Percentiles rank a stretch among this genome's conserved stretches.
These are phyloP conservation scores for Tuctoria greenei DNA, from an alignment of 176 grass and related monocot species.

Conservation along the genomic window DNA sequence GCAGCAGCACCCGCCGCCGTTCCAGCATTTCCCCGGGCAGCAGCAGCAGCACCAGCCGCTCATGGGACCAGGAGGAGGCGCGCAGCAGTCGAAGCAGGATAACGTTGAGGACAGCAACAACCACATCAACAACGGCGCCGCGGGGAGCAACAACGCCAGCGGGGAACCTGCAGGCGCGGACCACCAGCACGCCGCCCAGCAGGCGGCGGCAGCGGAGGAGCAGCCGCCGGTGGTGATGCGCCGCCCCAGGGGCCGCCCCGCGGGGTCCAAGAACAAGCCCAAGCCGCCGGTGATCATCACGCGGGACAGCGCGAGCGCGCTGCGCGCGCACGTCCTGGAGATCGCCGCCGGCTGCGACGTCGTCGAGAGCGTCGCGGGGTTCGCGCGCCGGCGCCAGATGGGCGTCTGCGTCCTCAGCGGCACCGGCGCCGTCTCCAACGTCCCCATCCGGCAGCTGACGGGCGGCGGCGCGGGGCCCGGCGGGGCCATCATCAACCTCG, in stretches of 20 bases:
- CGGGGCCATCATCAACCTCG: constrained; percentile 48
- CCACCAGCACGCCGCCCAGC: constrained; percentile 12
- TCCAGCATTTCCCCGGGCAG: constrained; percentile 54
- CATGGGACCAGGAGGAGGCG: neutral
- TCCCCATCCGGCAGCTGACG: constrained; percentile 69
- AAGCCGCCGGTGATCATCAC: constrained; percentile 98
- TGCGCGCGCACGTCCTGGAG: constrained; percentile 87
- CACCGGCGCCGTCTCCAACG: constrained; percentile 65
- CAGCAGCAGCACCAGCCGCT: constrained; percentile 27
- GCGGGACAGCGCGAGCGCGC: constrained; percentile 78
- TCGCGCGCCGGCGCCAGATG: constrained; percentile 75
- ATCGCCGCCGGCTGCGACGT: constrained; percentile 87
- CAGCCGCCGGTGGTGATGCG: constrained; percentile 41
- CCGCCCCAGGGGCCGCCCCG: constrained; percentile 70
- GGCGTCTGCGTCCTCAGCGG: constrained; percentile 88
- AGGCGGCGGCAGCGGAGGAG: constrained; percentile 18
- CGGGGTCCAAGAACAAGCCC: constrained; percentile 95
- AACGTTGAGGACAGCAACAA: constrained; percentile 56
- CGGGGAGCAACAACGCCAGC: constrained; percentile 11
- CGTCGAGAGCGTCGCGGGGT: constrained; percentile 65
- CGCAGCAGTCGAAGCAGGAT: constrained; percentile 51
- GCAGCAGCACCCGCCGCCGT: constrained; percentile 51
- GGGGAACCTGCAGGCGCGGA: neutral
- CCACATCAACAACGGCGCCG: constrained; percentile 40
- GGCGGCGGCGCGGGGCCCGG: constrained; percentile 38